Evolutionary conservation across 2,329 filamentous ascomycete species (phyloP).

Genomic region (Xylariaceae sp.): DNA sequence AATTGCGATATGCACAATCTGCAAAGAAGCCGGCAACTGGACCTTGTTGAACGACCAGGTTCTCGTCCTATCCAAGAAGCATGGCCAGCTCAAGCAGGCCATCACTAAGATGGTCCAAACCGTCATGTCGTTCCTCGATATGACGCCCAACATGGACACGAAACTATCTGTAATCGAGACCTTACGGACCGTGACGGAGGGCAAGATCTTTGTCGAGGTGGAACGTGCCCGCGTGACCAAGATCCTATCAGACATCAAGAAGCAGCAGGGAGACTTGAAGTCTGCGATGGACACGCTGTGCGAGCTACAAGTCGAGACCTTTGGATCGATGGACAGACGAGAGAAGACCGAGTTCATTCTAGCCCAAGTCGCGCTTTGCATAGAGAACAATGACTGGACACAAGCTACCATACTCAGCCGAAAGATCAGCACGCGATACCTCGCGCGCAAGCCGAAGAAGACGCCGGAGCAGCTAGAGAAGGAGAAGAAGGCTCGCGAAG

Average conservation of each 20-base stretch:
- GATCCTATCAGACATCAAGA: conserved; percentile 96
- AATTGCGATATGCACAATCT: conserved; percentile 84
- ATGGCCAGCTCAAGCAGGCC: conserved; percentile 98
- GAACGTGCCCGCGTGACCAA: conserved; percentile 93
- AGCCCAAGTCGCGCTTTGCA: conserved; percentile 89
- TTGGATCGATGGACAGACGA: conserved; percentile 92
- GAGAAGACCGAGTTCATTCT: conserved; percentile 99
- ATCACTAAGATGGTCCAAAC: conserved; percentile 98
- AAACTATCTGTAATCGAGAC: conserved; percentile 95
- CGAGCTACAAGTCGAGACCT: conserved; percentile 97
- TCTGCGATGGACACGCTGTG: conserved; percentile 89
- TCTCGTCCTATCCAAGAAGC: conserved; percentile 94
- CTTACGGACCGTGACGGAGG: conserved; percentile 90
- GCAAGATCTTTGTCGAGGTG: conserved; percentile 99
- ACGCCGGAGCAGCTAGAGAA: conserved; percentile 83
- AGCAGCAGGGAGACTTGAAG: conserved; percentile 85
- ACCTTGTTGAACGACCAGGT: conserved; percentile 94
- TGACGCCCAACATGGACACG: conserved; percentile 75
- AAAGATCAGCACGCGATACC: conserved; percentile 95
- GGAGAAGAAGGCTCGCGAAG: conserved; percentile 81
- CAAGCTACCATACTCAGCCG: conserved; percentile 89
- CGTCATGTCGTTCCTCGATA: conserved; percentile 86
- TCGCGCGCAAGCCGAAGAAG: conserved; percentile 86
- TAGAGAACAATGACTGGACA: conserved; percentile 92
- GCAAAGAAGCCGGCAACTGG: conserved; percentile 92